Conservation (phyloP, 163 green algal genomes). For the Prototheca wickerhamii region DNA sequence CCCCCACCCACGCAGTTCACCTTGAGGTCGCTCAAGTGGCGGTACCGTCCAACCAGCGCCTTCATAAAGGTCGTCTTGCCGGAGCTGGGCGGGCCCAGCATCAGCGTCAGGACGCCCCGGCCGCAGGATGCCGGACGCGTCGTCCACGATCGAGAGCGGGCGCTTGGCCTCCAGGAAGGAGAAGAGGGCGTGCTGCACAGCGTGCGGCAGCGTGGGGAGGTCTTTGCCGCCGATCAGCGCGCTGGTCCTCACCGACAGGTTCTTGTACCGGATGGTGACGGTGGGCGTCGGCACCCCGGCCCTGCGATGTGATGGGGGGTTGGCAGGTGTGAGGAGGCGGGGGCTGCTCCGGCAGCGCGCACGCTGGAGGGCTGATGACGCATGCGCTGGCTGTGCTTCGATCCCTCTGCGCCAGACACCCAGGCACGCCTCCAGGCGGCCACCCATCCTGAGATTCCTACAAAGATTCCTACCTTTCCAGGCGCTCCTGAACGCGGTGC, state of each 20-base stretch:
- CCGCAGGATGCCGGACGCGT: constrained; percentile 18
- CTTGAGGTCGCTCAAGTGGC: constrained; percentile 7
- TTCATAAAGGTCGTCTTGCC: constrained; percentile 60
- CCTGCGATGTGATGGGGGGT: too few relatives aligned
- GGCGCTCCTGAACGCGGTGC: too few relatives aligned
- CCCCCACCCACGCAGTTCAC: too few relatives aligned
- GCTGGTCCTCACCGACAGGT: constrained; percentile 9
- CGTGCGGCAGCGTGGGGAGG: constrained; percentile 18
- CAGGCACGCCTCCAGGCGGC: too few relatives aligned
- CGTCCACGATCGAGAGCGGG: constrained; percentile 9
- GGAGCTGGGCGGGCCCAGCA: constrained; percentile 57
- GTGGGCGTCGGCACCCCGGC: constrained; percentile 12
- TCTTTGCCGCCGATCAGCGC: constrained; percentile 11
- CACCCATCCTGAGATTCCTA: too few relatives aligned
- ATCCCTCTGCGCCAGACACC: too few relatives aligned
- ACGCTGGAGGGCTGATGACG: too few relatives aligned
- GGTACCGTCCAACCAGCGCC: constrained; percentile 36
- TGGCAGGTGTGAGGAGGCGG: too few relatives aligned
- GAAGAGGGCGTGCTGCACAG: neutral
- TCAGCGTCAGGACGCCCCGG: constrained; percentile 55
- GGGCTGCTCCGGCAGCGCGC: too few relatives aligned
- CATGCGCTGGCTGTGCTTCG: too few relatives aligned
- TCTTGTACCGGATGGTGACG: constrained; percentile 17
- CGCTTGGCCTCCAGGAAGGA: neutral
- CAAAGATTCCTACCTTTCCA: too few relatives aligned